Base-by-base conservation (phyloP, 2,329 filamentous ascomycete genomes). In the Fusarium solani-melongenae region DNA sequence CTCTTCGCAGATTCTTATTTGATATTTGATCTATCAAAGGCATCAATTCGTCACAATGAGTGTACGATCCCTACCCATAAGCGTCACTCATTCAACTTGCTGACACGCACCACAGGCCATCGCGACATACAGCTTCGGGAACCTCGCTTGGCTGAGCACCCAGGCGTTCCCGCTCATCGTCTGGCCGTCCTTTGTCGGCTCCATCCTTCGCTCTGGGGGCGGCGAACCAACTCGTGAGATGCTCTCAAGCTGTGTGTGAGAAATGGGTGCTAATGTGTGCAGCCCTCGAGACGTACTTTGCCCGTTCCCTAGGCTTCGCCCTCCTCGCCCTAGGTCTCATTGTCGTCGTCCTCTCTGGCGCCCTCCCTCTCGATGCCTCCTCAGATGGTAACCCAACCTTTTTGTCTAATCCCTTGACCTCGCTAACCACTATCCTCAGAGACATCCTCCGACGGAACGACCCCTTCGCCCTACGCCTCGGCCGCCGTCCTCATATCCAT, bases 281-380 rank as follows among this genome's bases (percentile, higher is more conserved):
- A 78, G 77, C 69, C 27, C 85, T 94, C 34, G 92, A 95, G 81
- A 83, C 89, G 64, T 96, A 96, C 86, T 91, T 95, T 80, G 90
- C 90, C 60, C 92, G 93, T 46, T 90, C 88, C 31, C 87, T 94
- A 2, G 93, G 92, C 71, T 84, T 95, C 65, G 84, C 90, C 33
- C 87, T 94, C 51, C 84, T 95, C 24, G 84, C 90, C 11, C 83
- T 96, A 31, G 91, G 90, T 34, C 78, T 91, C 8, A 82, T 93
- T 14, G 87, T 88, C n/a, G 82, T 95, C 39, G 85, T 94, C 38
- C 86, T 95, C 33, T 93, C 92, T 0, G 94, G 93, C 55, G 88
- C 88, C 3, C 85, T 96, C 6, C 93, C 93, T 1, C 82, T 95
- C 14, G 88, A 86, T 1, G 87, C 88, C n/a, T 80, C 80, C 27